Evolutionary conservation across 1,284 basidiomycete species (phyloP).

Genomic region (Taiwanofungus camphoratus): DNA sequence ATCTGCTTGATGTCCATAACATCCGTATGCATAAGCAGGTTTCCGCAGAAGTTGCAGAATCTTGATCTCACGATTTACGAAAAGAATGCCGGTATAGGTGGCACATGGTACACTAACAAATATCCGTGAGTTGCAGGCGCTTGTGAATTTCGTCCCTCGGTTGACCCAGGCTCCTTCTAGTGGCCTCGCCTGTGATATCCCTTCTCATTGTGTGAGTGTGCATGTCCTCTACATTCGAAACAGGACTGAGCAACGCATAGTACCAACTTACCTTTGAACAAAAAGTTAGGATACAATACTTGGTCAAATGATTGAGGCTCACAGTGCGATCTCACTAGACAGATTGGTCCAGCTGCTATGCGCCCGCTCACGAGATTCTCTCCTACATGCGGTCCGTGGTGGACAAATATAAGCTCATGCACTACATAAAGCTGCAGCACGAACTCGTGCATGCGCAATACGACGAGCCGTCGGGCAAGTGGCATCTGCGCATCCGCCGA

Average conservation of each 20-base stretch:
- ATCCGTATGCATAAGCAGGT: constrained; percentile 30
- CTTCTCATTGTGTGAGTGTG: neutral
- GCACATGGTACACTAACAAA: constrained; percentile 45
- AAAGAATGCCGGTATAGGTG: constrained; percentile 50
- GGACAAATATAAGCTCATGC: constrained; percentile 50
- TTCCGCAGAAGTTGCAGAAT: constrained; percentile 48
- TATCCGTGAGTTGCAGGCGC: constrained; percentile 25
- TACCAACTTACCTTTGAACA: constrained; percentile 55
- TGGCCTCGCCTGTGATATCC: constrained; percentile 4
- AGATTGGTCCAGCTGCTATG: constrained; percentile 56
- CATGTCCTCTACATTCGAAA: neutral
- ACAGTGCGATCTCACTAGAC: constrained; percentile 26
- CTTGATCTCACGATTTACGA: constrained; percentile 54
- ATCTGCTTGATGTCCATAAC: neutral
- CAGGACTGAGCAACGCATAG: constrained; percentile 24
- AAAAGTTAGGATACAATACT: constrained; percentile 33
- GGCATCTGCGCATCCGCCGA: constrained; percentile 43
- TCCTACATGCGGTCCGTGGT: constrained; percentile 46
- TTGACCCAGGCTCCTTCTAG: neutral
- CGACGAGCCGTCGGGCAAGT: constrained; percentile 43
- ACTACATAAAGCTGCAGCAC: constrained; percentile 48
- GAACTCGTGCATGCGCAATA: constrained; percentile 45
- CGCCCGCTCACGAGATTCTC: constrained; percentile 51
- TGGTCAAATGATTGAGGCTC: neutral
- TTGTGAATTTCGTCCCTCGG: neutral